Conservation (phyloP, 805 yeast species). For the Ogataea methylovora region DNA sequence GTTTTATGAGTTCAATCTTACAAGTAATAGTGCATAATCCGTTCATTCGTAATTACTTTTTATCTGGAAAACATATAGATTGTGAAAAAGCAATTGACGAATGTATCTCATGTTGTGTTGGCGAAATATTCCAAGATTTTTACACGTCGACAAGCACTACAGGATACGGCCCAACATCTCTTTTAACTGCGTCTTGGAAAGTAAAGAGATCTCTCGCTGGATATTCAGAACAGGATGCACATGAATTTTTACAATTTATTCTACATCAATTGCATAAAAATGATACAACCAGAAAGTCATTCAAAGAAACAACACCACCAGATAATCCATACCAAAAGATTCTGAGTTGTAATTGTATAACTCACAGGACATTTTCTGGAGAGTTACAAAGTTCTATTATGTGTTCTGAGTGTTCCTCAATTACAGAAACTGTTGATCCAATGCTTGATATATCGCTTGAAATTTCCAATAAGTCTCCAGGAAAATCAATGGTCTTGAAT, state of each 20-base stretch:
- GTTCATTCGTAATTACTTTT: slow-evolving; percentile 65
- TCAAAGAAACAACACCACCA: slow-evolving; percentile 11
- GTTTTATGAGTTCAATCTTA: slow-evolving; percentile 90
- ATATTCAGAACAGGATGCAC: slow-evolving; percentile 96
- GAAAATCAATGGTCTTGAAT: slow-evolving; percentile 14
- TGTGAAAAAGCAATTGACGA: slow-evolving; percentile 34
- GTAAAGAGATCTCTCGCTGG: slow-evolving; percentile 85
- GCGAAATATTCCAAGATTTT: slow-evolving; percentile 66
- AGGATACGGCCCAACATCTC: slow-evolving; percentile 75
- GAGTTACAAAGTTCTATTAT: slow-evolving; percentile 70
- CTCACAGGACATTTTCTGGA: slow-evolving; percentile 81
- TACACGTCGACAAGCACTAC: slow-evolving; percentile 54
- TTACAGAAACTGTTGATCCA: slow-evolving; percentile 76
- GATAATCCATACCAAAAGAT: slow-evolving; percentile 1
- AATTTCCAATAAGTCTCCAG: slow-evolving; percentile 32
- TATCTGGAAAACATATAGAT: slow-evolving; percentile 64
- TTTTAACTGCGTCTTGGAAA: slow-evolving; percentile 84
- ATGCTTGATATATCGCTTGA: slow-evolving; percentile 85
- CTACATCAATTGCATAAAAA: slow-evolving; percentile 73
- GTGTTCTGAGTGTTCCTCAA: slow-evolving; percentile 60
- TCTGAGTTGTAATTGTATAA: slow-evolving; percentile 59
- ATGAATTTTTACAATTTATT: slow-evolving; percentile 92
- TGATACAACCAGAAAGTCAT: slow-evolving; percentile 20
- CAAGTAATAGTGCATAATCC: slow-evolving; percentile 92
- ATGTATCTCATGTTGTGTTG: slow-evolving; percentile 84